Percentiles rank a stretch among this genome's conserved stretches.
phyloP scores from a whole-genome alignment of 768 basidiomycete genomes.

The Candolleomyces eurysporus region DNA sequence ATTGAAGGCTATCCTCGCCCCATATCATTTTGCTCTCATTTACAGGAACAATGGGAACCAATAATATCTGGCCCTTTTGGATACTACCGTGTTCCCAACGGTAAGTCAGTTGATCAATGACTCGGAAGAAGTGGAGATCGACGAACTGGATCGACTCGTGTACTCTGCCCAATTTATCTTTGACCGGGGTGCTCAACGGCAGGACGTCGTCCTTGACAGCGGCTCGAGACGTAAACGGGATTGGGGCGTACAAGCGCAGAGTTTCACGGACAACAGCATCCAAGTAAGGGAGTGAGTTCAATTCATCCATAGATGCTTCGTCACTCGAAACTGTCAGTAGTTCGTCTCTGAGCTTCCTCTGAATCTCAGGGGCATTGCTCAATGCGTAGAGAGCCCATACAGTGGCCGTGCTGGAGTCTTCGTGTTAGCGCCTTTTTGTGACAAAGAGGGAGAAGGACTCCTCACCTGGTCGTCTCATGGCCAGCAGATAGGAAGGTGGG shows the following conservation, averaged over 20 bases:
- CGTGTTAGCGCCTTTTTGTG: not conserved
- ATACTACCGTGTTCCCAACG: slow-evolving; percentile 26
- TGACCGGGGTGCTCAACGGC: slow-evolving; percentile 46
- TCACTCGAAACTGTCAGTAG: slow-evolving; percentile 48
- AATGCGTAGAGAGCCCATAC: slow-evolving; percentile 63
- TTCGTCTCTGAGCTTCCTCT: slow-evolving; percentile 58
- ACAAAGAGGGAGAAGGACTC: not conserved
- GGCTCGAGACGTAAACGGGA: slow-evolving; percentile 39
- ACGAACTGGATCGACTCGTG: slow-evolving; percentile 38
- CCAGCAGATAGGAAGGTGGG: slow-evolving; percentile 62
- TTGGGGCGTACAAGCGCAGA: slow-evolving; percentile 52
- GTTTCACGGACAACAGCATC: slow-evolving; percentile 62
- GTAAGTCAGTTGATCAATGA: not conserved
- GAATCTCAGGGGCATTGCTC: slow-evolving; percentile 43
- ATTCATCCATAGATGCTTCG: slow-evolving; percentile 64
- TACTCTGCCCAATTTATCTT: slow-evolving; percentile 39
- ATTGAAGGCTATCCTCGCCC: slow-evolving; percentile 60
- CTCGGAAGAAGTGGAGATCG: not conserved
- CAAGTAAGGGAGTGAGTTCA: slow-evolving; percentile 64
- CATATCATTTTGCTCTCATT: slow-evolving; percentile 53
- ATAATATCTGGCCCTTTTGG: slow-evolving; percentile 39
- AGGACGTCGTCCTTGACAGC: slow-evolving; percentile 51
- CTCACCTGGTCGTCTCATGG: slow-evolving; percentile 49
- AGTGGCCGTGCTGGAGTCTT: slow-evolving; percentile 32
- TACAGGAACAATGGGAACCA: slow-evolving; percentile 48